phyloP scores from a whole-genome alignment of 768 basidiomycete species.

The Tulasnella sp. region DNA sequence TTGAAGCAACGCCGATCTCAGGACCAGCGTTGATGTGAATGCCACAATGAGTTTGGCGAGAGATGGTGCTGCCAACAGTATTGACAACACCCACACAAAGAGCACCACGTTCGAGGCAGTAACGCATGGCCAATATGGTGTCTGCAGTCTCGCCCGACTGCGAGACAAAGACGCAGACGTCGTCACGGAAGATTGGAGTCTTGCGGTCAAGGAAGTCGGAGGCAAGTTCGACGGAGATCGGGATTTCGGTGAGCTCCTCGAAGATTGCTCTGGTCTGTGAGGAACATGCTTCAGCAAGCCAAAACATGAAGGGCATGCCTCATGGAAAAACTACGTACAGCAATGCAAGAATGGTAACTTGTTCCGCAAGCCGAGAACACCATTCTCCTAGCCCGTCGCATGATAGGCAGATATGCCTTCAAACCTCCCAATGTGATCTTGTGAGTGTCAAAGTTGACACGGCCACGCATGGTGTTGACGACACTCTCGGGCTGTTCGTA shows the following conservation, averaged over 20 bases:
- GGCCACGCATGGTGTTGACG: constrained; percentile 99
- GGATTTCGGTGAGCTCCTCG: constrained; percentile 97
- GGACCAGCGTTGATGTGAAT: constrained; percentile 99
- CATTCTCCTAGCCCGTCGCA: constrained; percentile 86
- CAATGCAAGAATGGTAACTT: constrained; percentile 93
- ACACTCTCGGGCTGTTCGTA: constrained; percentile 99
- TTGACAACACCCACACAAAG: constrained; percentile 97
- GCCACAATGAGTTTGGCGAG: constrained; percentile 97
- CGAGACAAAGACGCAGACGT: constrained; percentile 90
- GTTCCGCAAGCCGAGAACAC: constrained; percentile 99
- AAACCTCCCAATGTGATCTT: constrained; percentile 90
- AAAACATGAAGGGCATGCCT: background rate
- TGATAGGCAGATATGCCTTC: constrained; percentile 89
- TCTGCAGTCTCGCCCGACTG: constrained; percentile 99
- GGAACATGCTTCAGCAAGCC: background rate
- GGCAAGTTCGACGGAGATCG: constrained; percentile 91
- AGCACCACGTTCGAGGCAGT: constrained; percentile 94
- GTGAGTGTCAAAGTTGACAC: constrained; percentile 93
- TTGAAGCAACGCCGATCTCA: constrained; percentile 98
- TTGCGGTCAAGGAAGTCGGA: constrained; percentile 98
- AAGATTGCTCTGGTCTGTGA: constrained; percentile 80
- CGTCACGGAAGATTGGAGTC: constrained; percentile 99
- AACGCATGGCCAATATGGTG: constrained; percentile 89
- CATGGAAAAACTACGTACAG: constrained; percentile 31
- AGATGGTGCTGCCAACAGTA: constrained; percentile 95